Percentiles rank a stretch among this genome's conserved stretches.
These are phyloP conservation scores for Suillus variegatus DNA, from an alignment of 768 basidiomycete genomes.

Conservation along the genomic window DNA sequence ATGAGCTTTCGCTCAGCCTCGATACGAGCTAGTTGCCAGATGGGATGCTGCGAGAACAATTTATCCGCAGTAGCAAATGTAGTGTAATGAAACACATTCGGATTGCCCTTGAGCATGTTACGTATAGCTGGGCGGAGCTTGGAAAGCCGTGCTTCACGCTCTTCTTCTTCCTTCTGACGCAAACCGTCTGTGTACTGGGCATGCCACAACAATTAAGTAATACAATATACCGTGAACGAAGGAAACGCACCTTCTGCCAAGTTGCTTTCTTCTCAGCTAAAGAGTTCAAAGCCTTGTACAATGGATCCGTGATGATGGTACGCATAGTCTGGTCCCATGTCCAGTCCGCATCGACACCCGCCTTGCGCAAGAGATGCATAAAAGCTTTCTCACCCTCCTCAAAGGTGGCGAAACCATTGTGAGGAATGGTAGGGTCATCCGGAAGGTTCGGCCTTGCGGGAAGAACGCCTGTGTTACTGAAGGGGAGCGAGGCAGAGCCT, in stretches of 20 bases:
- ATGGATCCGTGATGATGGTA: conserved; percentile 95
- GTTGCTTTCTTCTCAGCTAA: conserved; percentile 92
- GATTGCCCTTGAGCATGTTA: conserved; percentile 85
- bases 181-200: conserved; percentile 70
- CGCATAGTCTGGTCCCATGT: conserved; percentile 99
- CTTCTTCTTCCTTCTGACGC: conserved; percentile 82
- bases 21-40: conserved; percentile 86
- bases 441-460: conserved; percentile 80
- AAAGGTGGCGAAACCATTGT: conserved; percentile 82
- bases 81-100: conserved; percentile 88
- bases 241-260: conserved; percentile 80
- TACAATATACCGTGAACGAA: background rate
- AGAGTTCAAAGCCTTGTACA: conserved; percentile 92
- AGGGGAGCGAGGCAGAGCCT: conserved; percentile 57
- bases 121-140: conserved; percentile 86
- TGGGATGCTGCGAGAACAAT: conserved; percentile 82
- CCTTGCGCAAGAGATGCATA: conserved; percentile 83
- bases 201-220: conserved; percentile 14
- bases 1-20: conserved; percentile 85
- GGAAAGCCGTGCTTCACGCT: conserved; percentile 77
- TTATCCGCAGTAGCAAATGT: conserved; percentile 89
- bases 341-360: conserved; percentile 89
- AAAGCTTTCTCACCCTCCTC: conserved; percentile 97
- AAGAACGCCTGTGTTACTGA: conserved; percentile 57
- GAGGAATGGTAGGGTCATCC: conserved; percentile 86